Percentiles rank a stretch among this genome's conserved stretches.
Evolutionary conservation across 1,139 yeast species (phyloP).

Genomic region (Saccharomyces hybrid): DNA sequence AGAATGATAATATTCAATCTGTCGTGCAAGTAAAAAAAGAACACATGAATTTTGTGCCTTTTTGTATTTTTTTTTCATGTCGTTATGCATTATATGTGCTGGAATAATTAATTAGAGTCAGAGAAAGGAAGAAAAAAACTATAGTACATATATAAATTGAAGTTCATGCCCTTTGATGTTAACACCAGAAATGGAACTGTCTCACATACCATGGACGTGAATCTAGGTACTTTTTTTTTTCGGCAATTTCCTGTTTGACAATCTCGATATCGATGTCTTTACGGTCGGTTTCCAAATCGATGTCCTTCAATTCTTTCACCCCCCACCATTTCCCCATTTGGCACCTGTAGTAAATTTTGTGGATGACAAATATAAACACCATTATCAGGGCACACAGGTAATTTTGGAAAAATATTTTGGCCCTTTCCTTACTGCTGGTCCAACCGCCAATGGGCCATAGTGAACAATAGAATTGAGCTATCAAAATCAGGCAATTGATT

Average conservation of each 20-base stretch:
- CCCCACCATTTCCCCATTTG: slow-evolving; percentile 37
- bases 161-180: slow-evolving; percentile 4
- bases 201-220: slow-evolving; percentile 33
- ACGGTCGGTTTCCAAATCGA: slow-evolving; percentile 49
- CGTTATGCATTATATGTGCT: too few species aligned
- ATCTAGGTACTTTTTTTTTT: slow-evolving; percentile 15
- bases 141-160: background rate
- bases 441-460: slow-evolving; percentile 79
- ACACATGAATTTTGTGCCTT: too few species aligned
- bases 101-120: too few species aligned
- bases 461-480: slow-evolving; percentile 77
- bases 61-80: too few species aligned
- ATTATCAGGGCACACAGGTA: slow-evolving; percentile 47
- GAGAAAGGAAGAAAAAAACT: too few species aligned
- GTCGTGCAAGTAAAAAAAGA: too few species aligned
- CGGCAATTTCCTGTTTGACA: slow-evolving; percentile 21
- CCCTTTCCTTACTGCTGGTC: slow-evolving; percentile 46
- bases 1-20: too few species aligned
- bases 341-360: slow-evolving; percentile 41
- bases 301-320: slow-evolving; percentile 34
- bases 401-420: slow-evolving; percentile 39
- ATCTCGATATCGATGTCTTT: slow-evolving; percentile 38
- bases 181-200: slow-evolving; percentile 43
- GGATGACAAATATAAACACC: slow-evolving; percentile 40
- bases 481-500: slow-evolving; percentile 53